Evolutionary conservation across 2,329 filamentous ascomycete genomes (phyloP).

Genomic region (Cladosporium sp.): DNA sequence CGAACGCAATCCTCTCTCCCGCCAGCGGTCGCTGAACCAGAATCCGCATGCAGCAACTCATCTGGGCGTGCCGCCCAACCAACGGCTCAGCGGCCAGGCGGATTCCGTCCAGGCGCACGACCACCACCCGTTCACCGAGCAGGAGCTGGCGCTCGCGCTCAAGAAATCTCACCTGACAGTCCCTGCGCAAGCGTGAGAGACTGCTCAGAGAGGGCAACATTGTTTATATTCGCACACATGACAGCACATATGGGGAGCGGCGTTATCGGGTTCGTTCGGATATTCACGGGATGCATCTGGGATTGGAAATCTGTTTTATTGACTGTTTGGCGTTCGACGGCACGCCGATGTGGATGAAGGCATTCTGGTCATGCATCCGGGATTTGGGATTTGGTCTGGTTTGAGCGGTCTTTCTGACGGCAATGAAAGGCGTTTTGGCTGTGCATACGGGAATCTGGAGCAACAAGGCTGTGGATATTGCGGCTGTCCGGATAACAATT

Average conservation of each 20-base stretch:
- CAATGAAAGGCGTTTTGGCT: too few relatives aligned
- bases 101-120: conserved; percentile 21
- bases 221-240: not conserved
- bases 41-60: not conserved
- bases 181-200: conserved; percentile 14
- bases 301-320: not conserved
- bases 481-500: too few relatives aligned
- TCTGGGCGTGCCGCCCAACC: not conserved
- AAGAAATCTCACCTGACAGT: conserved; percentile 35
- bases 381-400: too few relatives aligned
- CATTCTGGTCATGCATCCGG: not conserved
- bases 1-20: conserved; percentile 13
- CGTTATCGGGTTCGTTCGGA: not conserved
- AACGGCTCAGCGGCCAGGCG: not conserved
- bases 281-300: not conserved
- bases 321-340: not conserved
- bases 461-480: too few relatives aligned
- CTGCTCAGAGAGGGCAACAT: not conserved
- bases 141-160: conserved; percentile 40
- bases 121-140: conserved; percentile 37
- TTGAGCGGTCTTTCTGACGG: too few relatives aligned
- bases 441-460: too few relatives aligned
- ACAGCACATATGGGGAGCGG: not conserved
- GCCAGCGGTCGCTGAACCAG: conserved; percentile 15
- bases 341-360: not conserved